Conservation (phyloP, 257 asterid genomes). For the Lycium ferocissimum region DNA sequence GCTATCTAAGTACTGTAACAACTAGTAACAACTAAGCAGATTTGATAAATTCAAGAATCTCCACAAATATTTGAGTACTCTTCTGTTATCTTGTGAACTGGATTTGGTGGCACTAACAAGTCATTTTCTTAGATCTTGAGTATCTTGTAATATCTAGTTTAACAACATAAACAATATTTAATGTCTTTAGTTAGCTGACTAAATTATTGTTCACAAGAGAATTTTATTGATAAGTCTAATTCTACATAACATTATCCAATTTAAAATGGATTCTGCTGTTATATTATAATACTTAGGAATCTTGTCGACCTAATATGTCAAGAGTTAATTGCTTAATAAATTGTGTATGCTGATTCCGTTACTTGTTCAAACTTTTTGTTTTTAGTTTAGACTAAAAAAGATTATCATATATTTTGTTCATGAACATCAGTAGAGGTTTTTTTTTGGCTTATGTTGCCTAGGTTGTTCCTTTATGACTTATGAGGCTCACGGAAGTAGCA, state of each 20-base stretch:
- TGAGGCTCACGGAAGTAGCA: slow-evolving; percentile 1
- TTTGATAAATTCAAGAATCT: slow-evolving; percentile 6
- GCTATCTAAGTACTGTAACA: slow-evolving; percentile 19
- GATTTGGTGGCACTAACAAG: slow-evolving; percentile 14
- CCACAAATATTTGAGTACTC: not conserved
- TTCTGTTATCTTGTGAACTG: slow-evolving; percentile 17
- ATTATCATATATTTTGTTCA: not conserved
- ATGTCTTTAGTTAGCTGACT: not conserved
- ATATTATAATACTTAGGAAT: not conserved
- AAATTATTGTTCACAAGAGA: not conserved
- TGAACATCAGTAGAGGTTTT: not conserved
- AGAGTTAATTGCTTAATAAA: not conserved
- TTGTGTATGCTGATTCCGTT: not conserved
- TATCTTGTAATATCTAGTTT: not conserved
- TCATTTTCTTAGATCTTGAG: slow-evolving; percentile 1
- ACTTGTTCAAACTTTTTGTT: not conserved
- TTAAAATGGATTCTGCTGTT: not conserved
- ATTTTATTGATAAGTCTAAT: not conserved
- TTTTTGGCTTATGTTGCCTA: not conserved
- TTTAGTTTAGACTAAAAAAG: not conserved
- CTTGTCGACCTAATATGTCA: not conserved
- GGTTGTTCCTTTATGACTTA: not conserved
- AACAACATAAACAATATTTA: not conserved
- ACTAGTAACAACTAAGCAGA: not conserved
- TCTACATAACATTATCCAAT: not conserved